Percentiles rank a stretch among this genome's conserved stretches.
phyloP scores from a whole-genome alignment of 2,329 filamentous ascomycete genomes.

The Neurospora sp. region DNA sequence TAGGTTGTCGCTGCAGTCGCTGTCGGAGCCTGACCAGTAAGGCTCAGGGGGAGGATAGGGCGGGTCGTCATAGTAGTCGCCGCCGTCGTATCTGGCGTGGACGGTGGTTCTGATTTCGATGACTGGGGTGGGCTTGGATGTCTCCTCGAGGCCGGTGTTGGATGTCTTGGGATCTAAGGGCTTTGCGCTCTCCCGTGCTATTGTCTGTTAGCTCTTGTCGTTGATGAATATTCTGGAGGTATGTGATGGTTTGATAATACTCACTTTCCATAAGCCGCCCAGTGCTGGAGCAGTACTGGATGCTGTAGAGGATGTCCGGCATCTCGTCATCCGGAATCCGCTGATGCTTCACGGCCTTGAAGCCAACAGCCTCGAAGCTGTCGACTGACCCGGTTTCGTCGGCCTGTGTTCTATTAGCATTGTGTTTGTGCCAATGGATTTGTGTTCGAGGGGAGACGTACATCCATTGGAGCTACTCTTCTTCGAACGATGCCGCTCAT shows the following conservation, averaged over 20 bases:
- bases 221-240: background rate
- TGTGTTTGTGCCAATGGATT: background rate
- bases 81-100: background rate
- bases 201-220: background rate
- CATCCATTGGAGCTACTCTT: background rate
- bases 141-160: background rate
- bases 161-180: slow-evolving; percentile 3
- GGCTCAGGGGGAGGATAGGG: background rate
- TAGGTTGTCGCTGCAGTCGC: slow-evolving; percentile 12
- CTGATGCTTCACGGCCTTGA: background rate
- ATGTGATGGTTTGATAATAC: background rate
- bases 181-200: slow-evolving; percentile 9
- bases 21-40: slow-evolving; percentile 18
- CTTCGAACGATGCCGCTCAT: background rate
- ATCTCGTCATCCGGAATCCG: slow-evolving; percentile 3
- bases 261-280: slow-evolving; percentile 8
- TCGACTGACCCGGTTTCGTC: slow-evolving; percentile 3
- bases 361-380: slow-evolving; percentile 7
- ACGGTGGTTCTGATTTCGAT: slow-evolving; percentile 6
- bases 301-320: slow-evolving; percentile 8
- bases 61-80: slow-evolving; percentile 16
- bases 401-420: background rate
- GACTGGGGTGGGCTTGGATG: slow-evolving; percentile 7
- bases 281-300: slow-evolving; percentile 2
- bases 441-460: background rate